These are phyloP conservation scores for Rutstroemia sp. DNA, from an alignment of 2,329 filamentous ascomycete species.

Conservation along the genomic window DNA sequence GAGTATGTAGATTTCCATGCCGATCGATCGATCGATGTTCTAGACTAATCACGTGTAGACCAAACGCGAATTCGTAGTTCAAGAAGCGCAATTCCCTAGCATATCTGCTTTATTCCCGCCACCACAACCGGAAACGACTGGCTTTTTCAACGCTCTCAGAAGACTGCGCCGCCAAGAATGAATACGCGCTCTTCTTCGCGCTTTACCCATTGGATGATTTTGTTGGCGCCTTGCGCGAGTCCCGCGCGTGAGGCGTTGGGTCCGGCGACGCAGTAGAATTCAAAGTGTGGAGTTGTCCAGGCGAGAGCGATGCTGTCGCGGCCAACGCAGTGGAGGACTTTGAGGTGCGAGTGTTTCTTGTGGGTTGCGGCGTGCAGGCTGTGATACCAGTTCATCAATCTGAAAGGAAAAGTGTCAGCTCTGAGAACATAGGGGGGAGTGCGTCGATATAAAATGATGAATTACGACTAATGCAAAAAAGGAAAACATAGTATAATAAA, in stretches of 20 bases:
- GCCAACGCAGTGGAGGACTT: conserved; percentile 73
- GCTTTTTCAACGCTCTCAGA: conserved; percentile 28
- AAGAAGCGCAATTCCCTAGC: too few relatives aligned
- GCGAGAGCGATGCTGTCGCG: conserved; percentile 74
- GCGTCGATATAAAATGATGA: background rate
- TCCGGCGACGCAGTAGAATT: conserved; percentile 91
- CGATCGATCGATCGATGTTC: too few relatives aligned
- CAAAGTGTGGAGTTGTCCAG: conserved; percentile 87
- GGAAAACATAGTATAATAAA: background rate
- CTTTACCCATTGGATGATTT: conserved; percentile 85
- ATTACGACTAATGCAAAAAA: too few relatives aligned
- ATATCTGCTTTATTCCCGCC: too few relatives aligned
- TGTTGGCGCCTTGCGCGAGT: conserved; percentile 79
- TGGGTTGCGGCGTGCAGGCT: conserved; percentile 81
- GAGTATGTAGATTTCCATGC: too few relatives aligned
- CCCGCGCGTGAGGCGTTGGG: conserved; percentile 57
- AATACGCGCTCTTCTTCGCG: conserved; percentile 90
- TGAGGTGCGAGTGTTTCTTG: conserved; percentile 73
- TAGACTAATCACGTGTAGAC: too few relatives aligned
- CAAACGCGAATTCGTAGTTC: too few relatives aligned
- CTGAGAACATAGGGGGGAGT: background rate
- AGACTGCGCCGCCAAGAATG: conserved; percentile 94
- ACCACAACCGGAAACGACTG: background rate
- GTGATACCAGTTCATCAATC: conserved; percentile 77
- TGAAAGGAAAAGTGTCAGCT: conserved; percentile 24